Percentiles rank a stretch among this genome's conserved stretches.
Conservation (phyloP, 208 protist genomes). For the Trypanosoma congolense region DNA sequence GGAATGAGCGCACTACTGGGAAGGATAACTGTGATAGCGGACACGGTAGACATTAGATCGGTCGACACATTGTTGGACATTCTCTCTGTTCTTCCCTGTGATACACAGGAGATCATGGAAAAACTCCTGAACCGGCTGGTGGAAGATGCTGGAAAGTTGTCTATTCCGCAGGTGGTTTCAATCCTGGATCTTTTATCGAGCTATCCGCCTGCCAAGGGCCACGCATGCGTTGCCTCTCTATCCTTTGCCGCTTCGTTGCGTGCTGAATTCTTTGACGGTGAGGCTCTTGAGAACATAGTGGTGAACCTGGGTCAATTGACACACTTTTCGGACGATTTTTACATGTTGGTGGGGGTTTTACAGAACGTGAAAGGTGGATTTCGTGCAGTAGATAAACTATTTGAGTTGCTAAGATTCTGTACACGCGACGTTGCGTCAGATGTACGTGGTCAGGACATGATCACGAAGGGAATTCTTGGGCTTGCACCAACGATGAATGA, state of each 20-base stretch:
- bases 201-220: conserved; percentile 68
- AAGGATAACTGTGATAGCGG: conserved; percentile 22
- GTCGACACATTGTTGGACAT: conserved; percentile 61
- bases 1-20: conserved; percentile 15
- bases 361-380: conserved; percentile 61
- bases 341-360: conserved; percentile 37
- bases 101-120: conserved; percentile 47
- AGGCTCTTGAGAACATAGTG: conserved; percentile 47
- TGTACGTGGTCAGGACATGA: conserved; percentile 28
- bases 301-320: conserved; percentile 52
- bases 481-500: conserved; percentile 54
- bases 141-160: conserved; percentile 52
- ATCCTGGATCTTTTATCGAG: conserved; percentile 65
- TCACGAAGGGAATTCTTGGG: conserved; percentile 38
- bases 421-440: conserved; percentile 34
- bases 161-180: conserved; percentile 44
- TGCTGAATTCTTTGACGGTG: conserved; percentile 45
- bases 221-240: conserved; percentile 64
- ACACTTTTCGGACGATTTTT: conserved; percentile 84
- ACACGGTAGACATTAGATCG: conserved; percentile 42
- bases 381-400: conserved; percentile 32
- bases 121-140: conserved; percentile 56
- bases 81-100: conserved; percentile 54
- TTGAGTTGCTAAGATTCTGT: conserved; percentile 36
- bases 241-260: conserved; percentile 59